A percentile compares a stretch with the other conserved stretches of the same genome.
Evolutionary conservation across 768 basidiomycete species (phyloP).

Genomic region (Leucogyrophana mollusca): DNA sequence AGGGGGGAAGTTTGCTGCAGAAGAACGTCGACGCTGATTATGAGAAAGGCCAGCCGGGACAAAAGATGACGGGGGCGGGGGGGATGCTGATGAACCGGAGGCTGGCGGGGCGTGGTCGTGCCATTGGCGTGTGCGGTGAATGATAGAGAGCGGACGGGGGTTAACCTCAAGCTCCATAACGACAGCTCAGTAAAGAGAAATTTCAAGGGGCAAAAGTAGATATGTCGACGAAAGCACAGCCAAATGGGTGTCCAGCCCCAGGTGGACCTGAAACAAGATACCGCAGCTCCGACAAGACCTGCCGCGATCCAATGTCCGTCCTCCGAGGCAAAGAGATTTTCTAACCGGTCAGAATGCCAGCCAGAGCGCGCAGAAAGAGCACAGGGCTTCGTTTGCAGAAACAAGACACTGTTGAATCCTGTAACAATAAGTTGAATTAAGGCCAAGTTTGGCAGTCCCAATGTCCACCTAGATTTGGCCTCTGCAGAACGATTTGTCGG

Average conservation of each 20-base stretch:
- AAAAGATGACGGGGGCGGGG: constrained; percentile 29
- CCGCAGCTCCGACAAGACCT: not conserved
- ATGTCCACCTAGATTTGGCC: not conserved
- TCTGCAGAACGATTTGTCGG: no score
- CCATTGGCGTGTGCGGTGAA: constrained; percentile 34
- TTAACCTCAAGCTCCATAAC: constrained; percentile 29
- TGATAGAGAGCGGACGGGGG: constrained; percentile 24
- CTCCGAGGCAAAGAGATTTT: no score
- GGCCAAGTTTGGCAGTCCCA: constrained; percentile 15
- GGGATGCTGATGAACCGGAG: constrained; percentile 31
- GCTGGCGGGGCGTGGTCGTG: constrained; percentile 24
- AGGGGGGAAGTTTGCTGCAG: constrained; percentile 61
- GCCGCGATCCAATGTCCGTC: no score
- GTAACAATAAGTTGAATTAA: constrained; percentile 8
- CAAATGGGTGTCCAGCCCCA: not conserved
- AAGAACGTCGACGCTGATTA: constrained; percentile 64
- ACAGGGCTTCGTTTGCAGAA: no score
- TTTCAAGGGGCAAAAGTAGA: not conserved
- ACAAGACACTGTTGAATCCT: no score
- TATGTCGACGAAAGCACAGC: not conserved
- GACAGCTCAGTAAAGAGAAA: constrained; percentile 1
- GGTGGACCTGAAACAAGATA: constrained; percentile 3
- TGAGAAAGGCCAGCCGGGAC: constrained; percentile 20
- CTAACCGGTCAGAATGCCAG: no score
- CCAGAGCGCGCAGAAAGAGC: no score